phyloP scores from a whole-genome alignment of 768 basidiomycete species.

The Auricularia heimuer region DNA sequence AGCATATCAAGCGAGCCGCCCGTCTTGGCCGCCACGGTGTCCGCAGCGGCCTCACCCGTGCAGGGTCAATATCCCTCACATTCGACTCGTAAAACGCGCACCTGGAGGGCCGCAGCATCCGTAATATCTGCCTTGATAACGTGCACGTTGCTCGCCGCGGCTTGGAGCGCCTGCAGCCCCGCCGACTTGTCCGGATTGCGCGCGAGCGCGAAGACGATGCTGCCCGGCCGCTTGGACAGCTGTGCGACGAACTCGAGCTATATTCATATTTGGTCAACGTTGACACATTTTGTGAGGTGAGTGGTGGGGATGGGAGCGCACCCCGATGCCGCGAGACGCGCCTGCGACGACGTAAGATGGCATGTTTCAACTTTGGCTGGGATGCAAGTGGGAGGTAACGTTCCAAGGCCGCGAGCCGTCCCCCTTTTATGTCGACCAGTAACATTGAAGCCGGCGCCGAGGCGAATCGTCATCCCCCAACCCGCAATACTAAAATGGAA shows the following conservation, averaged over 20 bases:
- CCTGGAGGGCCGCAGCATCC: background rate
- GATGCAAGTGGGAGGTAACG: no score
- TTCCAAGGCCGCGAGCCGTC: no score
- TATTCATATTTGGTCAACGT: background rate
- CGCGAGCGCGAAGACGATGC: background rate
- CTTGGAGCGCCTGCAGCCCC: background rate
- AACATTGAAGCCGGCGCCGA: no score
- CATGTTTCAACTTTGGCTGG: background rate
- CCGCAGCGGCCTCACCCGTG: background rate
- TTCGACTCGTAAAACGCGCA: background rate
- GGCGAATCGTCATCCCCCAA: no score
- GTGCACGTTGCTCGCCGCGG: background rate
- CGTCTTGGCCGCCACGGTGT: background rate
- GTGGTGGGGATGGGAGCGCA: background rate
- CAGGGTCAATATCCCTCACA: background rate
- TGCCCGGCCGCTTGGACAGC: background rate
- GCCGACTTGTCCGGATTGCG: background rate
- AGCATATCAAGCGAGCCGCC: constrained; percentile 1
- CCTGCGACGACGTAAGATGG: background rate
- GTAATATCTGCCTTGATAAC: background rate
- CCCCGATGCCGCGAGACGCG: background rate
- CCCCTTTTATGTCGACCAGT: no score
- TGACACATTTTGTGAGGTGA: background rate
- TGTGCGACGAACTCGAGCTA: background rate
- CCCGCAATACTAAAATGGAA: no score